phyloP scores from a whole-genome alignment of 2,329 filamentous ascomycete genomes.

The Cryphonectria carpinicola region DNA sequence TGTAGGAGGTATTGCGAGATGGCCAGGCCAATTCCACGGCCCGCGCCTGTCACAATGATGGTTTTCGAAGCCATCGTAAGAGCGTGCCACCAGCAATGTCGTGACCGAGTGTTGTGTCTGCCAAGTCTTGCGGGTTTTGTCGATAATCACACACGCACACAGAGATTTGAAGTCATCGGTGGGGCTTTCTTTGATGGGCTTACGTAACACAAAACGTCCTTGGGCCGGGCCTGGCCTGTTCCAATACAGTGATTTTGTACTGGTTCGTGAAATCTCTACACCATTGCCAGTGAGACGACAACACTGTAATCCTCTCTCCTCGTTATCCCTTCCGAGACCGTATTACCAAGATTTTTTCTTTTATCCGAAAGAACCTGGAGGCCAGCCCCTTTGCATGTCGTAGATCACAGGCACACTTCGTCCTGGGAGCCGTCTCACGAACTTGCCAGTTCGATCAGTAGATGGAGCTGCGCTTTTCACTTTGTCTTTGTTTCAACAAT shows the following conservation, averaged over 20 bases:
- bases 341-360: not conserved
- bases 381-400: not conserved
- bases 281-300: not conserved
- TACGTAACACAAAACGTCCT: constrained; percentile 11
- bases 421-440: too few species aligned
- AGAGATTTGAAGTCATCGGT: constrained; percentile 22
- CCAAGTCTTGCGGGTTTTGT: constrained; percentile 3
- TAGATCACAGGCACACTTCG: too few species aligned
- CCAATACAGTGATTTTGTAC: not conserved
- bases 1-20: constrained; percentile 56
- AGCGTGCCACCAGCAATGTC: not conserved
- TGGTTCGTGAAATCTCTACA: not conserved
- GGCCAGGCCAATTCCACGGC: constrained; percentile 65
- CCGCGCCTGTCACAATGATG: constrained; percentile 71
- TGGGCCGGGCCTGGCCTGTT: not conserved
- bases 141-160: not conserved
- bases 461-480: not conserved
- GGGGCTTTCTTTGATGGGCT: constrained; percentile 8
- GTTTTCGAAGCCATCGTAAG: constrained; percentile 59
- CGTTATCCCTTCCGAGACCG: not conserved
- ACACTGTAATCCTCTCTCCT: not conserved
- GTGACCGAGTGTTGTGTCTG: not conserved
- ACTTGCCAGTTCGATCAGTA: not conserved
- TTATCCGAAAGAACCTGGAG: not conserved
- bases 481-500: not conserved